Evolutionary conservation across 495 filamentous ascomycete genomes (phyloP), one percentile per base, ranked within the genome.

Genomic region (Cladorrhinum samala): DNA sequence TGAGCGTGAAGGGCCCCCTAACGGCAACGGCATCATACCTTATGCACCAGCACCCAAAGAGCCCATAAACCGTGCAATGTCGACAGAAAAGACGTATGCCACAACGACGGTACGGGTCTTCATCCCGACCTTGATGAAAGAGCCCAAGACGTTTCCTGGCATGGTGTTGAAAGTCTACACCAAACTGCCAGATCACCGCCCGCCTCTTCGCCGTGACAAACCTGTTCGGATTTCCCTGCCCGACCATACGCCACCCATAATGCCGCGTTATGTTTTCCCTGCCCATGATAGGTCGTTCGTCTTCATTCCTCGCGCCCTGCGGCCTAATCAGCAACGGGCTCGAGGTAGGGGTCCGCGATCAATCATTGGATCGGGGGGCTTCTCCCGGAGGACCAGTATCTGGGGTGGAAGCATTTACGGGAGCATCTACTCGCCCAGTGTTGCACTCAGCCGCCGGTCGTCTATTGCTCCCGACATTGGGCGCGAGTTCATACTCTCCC

Each of bases 171-270:
- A 85, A 63, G 84, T 89, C 54, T 89, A 99, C 67, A 95, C 90
- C 21, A 90, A 90, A 53, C 80, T 99, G 27, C 93, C 93, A 53
- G 88, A 96, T 61, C 93, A 97, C 69, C 84, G 93, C 8, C 94
- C 93, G 47, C 93, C 93, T 27, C 78, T 99, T 30, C 87, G 93
- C 46, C 87, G 93, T 42, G 93, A 99, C 68, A 99, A 97, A 63
- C 94, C 94, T 11, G 93, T 97, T 23, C 85, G 93, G 41, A 88
- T 99, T 51, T 96, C 91, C 21, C 76, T 99, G 40, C 93, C 93
- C 6, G 81, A 85, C 18, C 77, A 84, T 38, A 38, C 46, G 17
- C 36, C 50, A 49, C 63, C 69, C 7, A 67, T 80, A 16, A 80
- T 79, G 46, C 82, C 89, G 18, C 82, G 87, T 41, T 96, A 96